Base-by-base conservation (phyloP, 345 rosid genomes). In the Euphorbia pulcherrima region DNA sequence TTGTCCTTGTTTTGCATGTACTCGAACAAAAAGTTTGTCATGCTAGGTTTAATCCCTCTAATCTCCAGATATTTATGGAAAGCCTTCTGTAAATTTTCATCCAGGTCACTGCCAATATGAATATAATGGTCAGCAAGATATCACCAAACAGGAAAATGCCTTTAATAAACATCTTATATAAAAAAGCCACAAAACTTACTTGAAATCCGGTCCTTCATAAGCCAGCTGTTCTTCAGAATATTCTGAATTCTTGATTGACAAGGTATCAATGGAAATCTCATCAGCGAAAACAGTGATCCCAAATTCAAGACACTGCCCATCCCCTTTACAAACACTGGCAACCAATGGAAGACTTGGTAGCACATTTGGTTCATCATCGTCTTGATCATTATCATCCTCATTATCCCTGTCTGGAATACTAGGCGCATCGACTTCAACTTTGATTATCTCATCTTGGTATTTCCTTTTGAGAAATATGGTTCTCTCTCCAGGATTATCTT, bases 131-230 rank as follows among this genome's bases (percentile, higher is more conserved):
- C 24, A 69, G 55, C 11, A 39, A 27, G 58, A 62, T 2, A 9
- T 1, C 50, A 63, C 11, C 24, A 30, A 2, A 3, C 29, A 24
- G 20, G 57, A 26, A 20, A 18, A 35, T 37, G 35, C 5, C 47
- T 16, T 18, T 55, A 63, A 6, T 54, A 21, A 0, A 5, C 7
- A 1, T 1, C 11, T 7, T 35, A 21, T 16, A 40, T 24, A 9
- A 21, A 13, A 3, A 16, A 16, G 27, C 83, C 78, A 50, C 1
- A 7, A 23, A n/a, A 50, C 88, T 81, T 78, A 88, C 92, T 50
- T 35, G 67, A 86, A 86, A 59, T 85, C 90, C 28, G 95, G 95
- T 28, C 92, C 91, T 71, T 82, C 85, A 51, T 86, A 88, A 10
- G 86, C 77, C 74, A 88, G 86, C 24, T 74, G 76, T 54, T 77